Conservation (phyloP, 129 eudicot species). For the Chrysanthemum seticuspe region DNA sequence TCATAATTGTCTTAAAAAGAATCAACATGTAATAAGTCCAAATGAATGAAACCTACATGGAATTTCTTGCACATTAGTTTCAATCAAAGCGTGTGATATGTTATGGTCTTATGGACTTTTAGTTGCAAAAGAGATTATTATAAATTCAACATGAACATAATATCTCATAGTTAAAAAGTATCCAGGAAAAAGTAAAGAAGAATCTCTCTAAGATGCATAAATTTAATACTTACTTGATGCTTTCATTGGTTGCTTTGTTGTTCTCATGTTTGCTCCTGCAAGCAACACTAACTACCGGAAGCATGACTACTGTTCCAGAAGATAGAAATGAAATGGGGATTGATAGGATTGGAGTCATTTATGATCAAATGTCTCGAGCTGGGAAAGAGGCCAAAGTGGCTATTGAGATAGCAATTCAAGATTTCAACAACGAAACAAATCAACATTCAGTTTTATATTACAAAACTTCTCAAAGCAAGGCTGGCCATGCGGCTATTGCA, state of each 20-base stretch:
- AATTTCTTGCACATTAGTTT: conserved; percentile 27
- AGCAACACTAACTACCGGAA: conserved; percentile 14
- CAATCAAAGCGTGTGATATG: conserved; percentile 29
- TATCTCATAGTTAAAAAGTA: not conserved
- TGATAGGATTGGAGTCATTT: conserved; percentile 40
- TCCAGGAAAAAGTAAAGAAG: conserved; percentile 11
- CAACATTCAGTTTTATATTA: conserved; percentile 21
- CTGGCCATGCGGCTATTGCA: conserved; percentile 40
- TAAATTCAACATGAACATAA: conserved; percentile 2
- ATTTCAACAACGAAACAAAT: conserved; percentile 27
- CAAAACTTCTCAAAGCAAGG: conserved; percentile 31
- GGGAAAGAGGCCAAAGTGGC: conserved; percentile 57
- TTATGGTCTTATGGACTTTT: conserved; percentile 20
- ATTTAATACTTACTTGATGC: conserved; percentile 8
- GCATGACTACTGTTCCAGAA: conserved; percentile 6
- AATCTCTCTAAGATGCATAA: conserved; percentile 25
- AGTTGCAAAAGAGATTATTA: not conserved
- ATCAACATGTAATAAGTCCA: not conserved
- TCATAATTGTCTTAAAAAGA: too few species aligned
- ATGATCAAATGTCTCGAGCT: conserved; percentile 36
- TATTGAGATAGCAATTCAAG: conserved; percentile 51
- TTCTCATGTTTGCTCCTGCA: conserved; percentile 12
- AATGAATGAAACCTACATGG: conserved; percentile 11
- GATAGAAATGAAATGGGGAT: conserved; percentile 9
- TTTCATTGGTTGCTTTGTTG: conserved; percentile 20